Conservation (phyloP, 768 basidiomycete genomes). For the Lyophyllum decastes region DNA sequence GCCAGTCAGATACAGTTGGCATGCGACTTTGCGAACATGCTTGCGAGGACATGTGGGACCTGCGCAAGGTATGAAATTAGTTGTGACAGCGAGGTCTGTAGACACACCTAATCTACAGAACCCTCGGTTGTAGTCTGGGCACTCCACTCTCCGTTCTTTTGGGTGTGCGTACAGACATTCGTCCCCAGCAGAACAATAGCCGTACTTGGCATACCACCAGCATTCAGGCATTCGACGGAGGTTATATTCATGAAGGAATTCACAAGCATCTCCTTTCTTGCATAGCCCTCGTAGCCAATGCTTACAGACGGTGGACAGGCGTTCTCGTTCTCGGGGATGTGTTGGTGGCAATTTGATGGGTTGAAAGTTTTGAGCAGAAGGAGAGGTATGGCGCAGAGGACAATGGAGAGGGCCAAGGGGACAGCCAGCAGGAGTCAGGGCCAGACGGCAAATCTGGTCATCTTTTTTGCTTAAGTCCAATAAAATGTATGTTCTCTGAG, state of each 20-base stretch:
- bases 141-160: slow-evolving; percentile 88
- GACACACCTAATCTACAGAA: slow-evolving; percentile 91
- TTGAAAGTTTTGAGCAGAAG: slow-evolving; percentile 88
- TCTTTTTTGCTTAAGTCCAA: slow-evolving; percentile 47
- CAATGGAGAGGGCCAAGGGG: slow-evolving; percentile 92
- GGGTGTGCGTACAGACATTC: slow-evolving; percentile 97
- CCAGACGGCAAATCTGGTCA: slow-evolving; percentile 89
- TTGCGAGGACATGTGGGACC: slow-evolving; percentile 89
- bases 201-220: slow-evolving; percentile 98
- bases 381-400: slow-evolving; percentile 88
- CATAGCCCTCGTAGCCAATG: slow-evolving; percentile 98
- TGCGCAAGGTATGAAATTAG: slow-evolving; percentile 26
- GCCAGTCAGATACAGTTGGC: slow-evolving; percentile 88
- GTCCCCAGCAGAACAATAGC: slow-evolving; percentile 95
- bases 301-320: slow-evolving; percentile 93
- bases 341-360: slow-evolving; percentile 80
- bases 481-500: neutral
- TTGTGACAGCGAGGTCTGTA: neutral
- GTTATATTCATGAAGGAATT: slow-evolving; percentile 99
- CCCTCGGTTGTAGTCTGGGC: slow-evolving; percentile 93
- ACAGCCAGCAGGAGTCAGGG: slow-evolving; percentile 79
- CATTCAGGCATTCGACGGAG: slow-evolving; percentile 98
- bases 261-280: slow-evolving; percentile 97
- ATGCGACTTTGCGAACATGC: slow-evolving; percentile 89
- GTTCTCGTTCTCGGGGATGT: slow-evolving; percentile 82